Evolutionary conservation across 1,284 basidiomycete genomes (phyloP), one percentile per base, ranked within the genome.

Genomic region (Rhodotorula sp.): DNA sequence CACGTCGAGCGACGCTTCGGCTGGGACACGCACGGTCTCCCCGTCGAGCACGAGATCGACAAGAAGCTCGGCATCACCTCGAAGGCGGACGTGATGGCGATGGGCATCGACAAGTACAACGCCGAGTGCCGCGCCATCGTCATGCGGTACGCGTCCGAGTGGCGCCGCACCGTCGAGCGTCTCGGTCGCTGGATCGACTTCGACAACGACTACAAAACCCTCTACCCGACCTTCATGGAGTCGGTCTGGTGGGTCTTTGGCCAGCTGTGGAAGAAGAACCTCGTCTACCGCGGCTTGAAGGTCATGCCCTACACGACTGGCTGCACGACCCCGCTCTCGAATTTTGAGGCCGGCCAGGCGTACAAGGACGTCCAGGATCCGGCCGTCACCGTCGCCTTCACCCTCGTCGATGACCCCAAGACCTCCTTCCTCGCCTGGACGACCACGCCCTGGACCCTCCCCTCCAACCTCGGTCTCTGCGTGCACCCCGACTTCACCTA

Each of bases 131-230:
- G 94, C 52, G 87, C 89, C 71, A 99, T 99, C 80, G 96, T 99
- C 78, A 98, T 99, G 94, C 87, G 94, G 55, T 99, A 99, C 80
- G 87, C 94, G 9, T 84, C 85, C 22, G 94, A 99, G 80, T 99
- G 96, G 96, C 87, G 92, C 68, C 78, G 83, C 50, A 99, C 94
- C 9, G 95, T 99, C 68, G 95, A 97, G 81, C 88, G 96, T 72
- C 95, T 99, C 89, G 96, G 95, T 51, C 87, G 96, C 72, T 99
- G 96, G 96, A 99, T 99, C 82, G 96, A 99, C 82, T 99, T 99
- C 79, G 96, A 99, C 82, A 91, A 96, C 76, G 96, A 96, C 76
- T 99, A 99, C 86, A 98, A 97, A 84, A 99, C 96, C 20, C 86
- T 99, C 73, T 92, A 99, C 80, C 82, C 88, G 10, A 84, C 87